These are phyloP conservation scores for Blastocladiella emersonii DNA, from an alignment of 371 early-diverging fungal genomes.

Conservation along the genomic window DNA sequence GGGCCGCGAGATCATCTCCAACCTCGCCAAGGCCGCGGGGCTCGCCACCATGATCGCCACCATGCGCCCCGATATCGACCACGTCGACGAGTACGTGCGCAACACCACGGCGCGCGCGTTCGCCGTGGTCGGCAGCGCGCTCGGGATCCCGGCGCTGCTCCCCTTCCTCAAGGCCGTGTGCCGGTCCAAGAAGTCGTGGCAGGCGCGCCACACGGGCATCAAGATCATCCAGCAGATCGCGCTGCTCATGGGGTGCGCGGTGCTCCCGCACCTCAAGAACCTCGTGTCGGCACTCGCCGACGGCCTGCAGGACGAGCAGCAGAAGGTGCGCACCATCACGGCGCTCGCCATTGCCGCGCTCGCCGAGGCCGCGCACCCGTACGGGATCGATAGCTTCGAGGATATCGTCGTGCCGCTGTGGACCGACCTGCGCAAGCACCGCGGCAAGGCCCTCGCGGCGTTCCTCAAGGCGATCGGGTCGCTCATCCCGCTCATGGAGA, in stretches of 20 bases:
- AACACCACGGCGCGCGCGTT: conserved; percentile 96
- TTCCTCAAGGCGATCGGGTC: conserved; percentile 95
- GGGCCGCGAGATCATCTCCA: conserved; percentile 94
- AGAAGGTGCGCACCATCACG: conserved; percentile 88
- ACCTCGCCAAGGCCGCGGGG: conserved; percentile 94
- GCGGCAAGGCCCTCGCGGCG: conserved; percentile 93
- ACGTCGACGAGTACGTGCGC: conserved; percentile 93
- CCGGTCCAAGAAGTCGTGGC: conserved; percentile 89
- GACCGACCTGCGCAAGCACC: conserved; percentile 84
- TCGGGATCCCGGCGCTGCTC: conserved; percentile 85
- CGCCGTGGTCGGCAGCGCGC: conserved; percentile 90
- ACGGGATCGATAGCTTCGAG: conserved; percentile 96
- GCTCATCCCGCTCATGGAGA: conserved; percentile 93
- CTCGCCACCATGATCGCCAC: conserved; percentile 95
- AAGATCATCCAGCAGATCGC: conserved; percentile 95
- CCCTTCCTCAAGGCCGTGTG: conserved; percentile 96
- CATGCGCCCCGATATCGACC: conserved; percentile 96
- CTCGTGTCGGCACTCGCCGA: conserved; percentile 81
- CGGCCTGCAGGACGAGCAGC: conserved; percentile 89
- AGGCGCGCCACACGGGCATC: conserved; percentile 95
- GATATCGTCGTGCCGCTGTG: conserved; percentile 77
- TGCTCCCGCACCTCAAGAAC: conserved; percentile 83
- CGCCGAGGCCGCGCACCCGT: conserved; percentile 94
- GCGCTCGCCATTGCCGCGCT: conserved; percentile 88
- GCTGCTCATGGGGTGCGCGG: conserved; percentile 81